Evolutionary conservation across 208 protist genomes (phyloP), one percentile per base, ranked within the genome.

Genomic region (Trypanosoma congolense): DNA sequence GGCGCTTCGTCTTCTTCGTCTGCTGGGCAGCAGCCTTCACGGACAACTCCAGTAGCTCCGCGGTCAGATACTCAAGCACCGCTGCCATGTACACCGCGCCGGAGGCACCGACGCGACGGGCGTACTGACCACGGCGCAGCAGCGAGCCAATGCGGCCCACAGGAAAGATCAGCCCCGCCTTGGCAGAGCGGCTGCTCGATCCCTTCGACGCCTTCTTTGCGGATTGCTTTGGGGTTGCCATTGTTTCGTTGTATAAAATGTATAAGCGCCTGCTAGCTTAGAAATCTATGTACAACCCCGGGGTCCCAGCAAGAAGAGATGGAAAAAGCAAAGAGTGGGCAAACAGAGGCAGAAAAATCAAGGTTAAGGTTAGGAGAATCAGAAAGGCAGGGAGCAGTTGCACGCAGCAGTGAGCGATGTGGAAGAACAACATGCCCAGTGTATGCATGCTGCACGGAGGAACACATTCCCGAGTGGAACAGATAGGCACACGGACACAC

Each of bases 31-130:
- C 77, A n/a, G 75, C 74, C 77, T 89, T 89, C 70, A 84, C 75
- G 43, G 81, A 85, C 28, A 89, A 79, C 75, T 90, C 83, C 57
- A 90, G 79, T 47, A 90, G 70, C 71, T 91, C 83, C 29, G 83
- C 79, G 16, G 79, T 87, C 77, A 91, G 65, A 84, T 99, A 99
- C 86, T 99, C 98, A 26, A 99, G 70, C 49, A 99, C 97, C 33
- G 98, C 97, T 3, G 98, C 90, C 51, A 99, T 76, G 88, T 99
- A 99, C 38, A 99, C 95, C 45, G 98, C 97, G 42, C 97, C 98
- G 50, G 93, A 97, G 31, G 94, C 90, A 83, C 97, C 96, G 55
- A 99, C 78, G 73, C 98, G 92, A 73, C 90, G 67, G 31, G 96
- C 95, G 80, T 98, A 99, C 74, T 93, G 77, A 51, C 97, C 97